These are phyloP conservation scores for Ilex aquifolium DNA, from an alignment of 257 asterid genomes.

Conservation along the genomic window DNA sequence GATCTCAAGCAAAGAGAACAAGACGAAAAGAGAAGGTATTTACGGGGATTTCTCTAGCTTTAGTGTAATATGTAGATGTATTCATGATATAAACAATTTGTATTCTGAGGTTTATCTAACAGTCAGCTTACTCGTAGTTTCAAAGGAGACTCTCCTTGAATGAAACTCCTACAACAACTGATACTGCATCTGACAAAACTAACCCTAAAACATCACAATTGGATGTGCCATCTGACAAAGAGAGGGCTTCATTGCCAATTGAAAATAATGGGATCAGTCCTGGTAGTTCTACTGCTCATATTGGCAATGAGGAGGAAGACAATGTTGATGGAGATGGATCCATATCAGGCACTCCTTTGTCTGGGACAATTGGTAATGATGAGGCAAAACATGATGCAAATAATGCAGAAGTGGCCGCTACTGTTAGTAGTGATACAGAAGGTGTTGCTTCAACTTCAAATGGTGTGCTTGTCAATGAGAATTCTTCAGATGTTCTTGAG, in stretches of 20 bases:
- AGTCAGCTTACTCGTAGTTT: conserved; percentile 29
- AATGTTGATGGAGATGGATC: conserved; percentile 37
- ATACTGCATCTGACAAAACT: conserved; percentile 34
- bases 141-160: conserved; percentile 50
- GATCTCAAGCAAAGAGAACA: conserved; percentile 60
- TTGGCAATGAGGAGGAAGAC: conserved; percentile 35
- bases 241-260: conserved; percentile 15
- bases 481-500: conserved; percentile 29
- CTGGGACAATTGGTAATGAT: conserved; percentile 34
- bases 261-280: conserved; percentile 37
- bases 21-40: conserved; percentile 69
- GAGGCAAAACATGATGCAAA: conserved; percentile 40
- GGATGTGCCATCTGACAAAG: conserved; percentile 40
- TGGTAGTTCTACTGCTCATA: conserved; percentile 23
- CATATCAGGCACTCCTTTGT: conserved; percentile 37
- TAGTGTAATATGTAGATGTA: conserved; percentile 7
- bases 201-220: conserved; percentile 38
- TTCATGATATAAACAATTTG: conserved; percentile 5
- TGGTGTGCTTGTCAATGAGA: conserved; percentile 31
- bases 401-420: conserved; percentile 30
- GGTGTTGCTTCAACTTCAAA: conserved; percentile 27
- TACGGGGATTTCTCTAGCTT: conserved; percentile 6
- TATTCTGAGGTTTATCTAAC: conserved; percentile 22
- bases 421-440: conserved; percentile 36
- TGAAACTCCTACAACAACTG: conserved; percentile 38